A percentile compares a stretch with the other conserved stretches of the same genome.
phyloP scores from a whole-genome alignment of 1,139 yeast species.

The Arxiozyma telluris region DNA sequence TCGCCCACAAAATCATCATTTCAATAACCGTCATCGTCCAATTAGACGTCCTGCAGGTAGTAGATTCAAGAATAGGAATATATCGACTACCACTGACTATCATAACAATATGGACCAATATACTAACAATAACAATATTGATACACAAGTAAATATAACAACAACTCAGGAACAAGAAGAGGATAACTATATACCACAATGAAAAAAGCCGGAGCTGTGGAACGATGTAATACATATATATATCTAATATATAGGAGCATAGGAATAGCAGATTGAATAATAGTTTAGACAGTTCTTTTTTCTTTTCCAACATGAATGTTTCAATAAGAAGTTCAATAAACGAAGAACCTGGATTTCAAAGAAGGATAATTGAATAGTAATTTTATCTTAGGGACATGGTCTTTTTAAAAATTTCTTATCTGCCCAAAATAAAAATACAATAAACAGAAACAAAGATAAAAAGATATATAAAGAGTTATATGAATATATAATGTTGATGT shows the following conservation, averaged over 20 bases:
- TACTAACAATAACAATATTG: background rate
- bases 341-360: too few relatives aligned
- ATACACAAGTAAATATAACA: background rate
- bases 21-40: constrained; percentile 1
- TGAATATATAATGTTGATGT: too few relatives aligned
- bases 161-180: constrained; percentile 8
- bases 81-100: background rate
- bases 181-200: constrained; percentile 13
- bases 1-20: background rate
- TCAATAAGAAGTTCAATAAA: background rate
- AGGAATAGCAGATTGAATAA: too few relatives aligned
- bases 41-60: constrained; percentile 1
- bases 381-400: too few relatives aligned
- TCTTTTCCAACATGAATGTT: background rate
- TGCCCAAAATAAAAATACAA: too few relatives aligned
- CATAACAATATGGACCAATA: background rate
- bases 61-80: background rate
- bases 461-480: too few relatives aligned
- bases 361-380: too few relatives aligned
- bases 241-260: background rate
- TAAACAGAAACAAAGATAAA: too few relatives aligned
- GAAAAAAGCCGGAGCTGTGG: background rate
- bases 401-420: too few relatives aligned
- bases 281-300: background rate
- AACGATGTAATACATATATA: background rate